Percentiles rank a stretch among this genome's conserved stretches.
phyloP scores from a whole-genome alignment of 2,329 filamentous ascomycete species.

The Coniochaeta sp. region DNA sequence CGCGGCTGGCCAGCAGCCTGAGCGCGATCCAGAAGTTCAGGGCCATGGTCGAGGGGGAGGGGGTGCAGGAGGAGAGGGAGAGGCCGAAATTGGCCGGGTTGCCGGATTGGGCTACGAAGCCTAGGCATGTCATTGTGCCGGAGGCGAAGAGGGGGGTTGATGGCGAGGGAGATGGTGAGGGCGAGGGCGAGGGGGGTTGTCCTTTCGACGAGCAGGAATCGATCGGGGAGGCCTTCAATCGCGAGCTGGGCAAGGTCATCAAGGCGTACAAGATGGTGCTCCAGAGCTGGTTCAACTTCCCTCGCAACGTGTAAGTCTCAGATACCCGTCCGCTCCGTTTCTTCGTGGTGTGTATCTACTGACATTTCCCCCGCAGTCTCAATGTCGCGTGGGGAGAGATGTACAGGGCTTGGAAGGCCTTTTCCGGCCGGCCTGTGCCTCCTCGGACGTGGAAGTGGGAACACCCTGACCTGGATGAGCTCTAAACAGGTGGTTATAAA shows the following conservation, averaged over 20 bases:
- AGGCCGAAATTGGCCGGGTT: conserved; percentile 17
- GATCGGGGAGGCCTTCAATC: conserved; percentile 45
- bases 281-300: conserved; percentile 61
- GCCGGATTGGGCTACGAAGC: conserved; percentile 34
- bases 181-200: not conserved
- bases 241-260: conserved; percentile 58
- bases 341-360: not conserved
- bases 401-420: conserved; percentile 44
- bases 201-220: conserved; percentile 19
- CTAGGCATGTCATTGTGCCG: conserved; percentile 29
- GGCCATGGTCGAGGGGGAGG: conserved; percentile 37
- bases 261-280: conserved; percentile 60
- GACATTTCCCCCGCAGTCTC: conserved; percentile 12
- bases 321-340: too few relatives aligned
- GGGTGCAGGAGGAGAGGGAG: conserved; percentile 14
- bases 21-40: conserved; percentile 67
- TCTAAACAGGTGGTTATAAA: conserved; percentile 21
- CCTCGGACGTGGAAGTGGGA: conserved; percentile 39
- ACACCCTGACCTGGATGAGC: conserved; percentile 38
- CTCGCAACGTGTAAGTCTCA: conserved; percentile 61
- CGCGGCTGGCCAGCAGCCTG: conserved; percentile 75
- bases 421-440: conserved; percentile 43
- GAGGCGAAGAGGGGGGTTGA: conserved; percentile 29
- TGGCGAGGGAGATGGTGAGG: conserved; percentile 19
- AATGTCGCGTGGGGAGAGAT: conserved; percentile 33